Conservation (phyloP, 805 yeast genomes). For the Candida tallmaniae region DNA sequence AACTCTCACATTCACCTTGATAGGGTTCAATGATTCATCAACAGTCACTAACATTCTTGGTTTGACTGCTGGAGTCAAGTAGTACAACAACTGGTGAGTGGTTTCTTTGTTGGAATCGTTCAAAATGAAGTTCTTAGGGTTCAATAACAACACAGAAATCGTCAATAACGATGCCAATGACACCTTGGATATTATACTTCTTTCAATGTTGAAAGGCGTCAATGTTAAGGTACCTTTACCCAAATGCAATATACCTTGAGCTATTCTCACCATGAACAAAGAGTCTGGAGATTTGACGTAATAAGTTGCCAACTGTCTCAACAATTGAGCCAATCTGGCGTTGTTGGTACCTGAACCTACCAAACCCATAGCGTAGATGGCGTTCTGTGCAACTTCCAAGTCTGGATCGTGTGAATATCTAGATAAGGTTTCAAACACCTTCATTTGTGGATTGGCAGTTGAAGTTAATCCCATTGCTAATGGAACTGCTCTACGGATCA, state of each 20-base stretch:
- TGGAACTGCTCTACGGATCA: slow-evolving; percentile 91
- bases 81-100: slow-evolving; percentile 75
- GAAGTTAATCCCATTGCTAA: slow-evolving; percentile 96
- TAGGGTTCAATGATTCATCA: slow-evolving; percentile 83
- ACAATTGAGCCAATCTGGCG: slow-evolving; percentile 93
- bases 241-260: slow-evolving; percentile 91
- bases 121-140: slow-evolving; percentile 78
- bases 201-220: slow-evolving; percentile 85
- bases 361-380: slow-evolving; percentile 94
- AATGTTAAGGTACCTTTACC: slow-evolving; percentile 95
- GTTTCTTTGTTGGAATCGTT: slow-evolving; percentile 48
- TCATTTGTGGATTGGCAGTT: slow-evolving; percentile 92
- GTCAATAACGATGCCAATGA: slow-evolving; percentile 87
- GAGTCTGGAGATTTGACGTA: slow-evolving; percentile 88
- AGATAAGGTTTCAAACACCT: slow-evolving; percentile 92
- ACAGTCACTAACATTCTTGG: slow-evolving; percentile 93
- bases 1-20: slow-evolving; percentile 94
- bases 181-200: slow-evolving; percentile 81
- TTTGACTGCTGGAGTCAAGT: slow-evolving; percentile 80
- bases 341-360: slow-evolving; percentile 99
- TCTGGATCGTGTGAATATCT: slow-evolving; percentile 96
- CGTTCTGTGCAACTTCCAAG: slow-evolving; percentile 87
- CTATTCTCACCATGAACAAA: slow-evolving; percentile 85
- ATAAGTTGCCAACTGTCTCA: slow-evolving; percentile 91
- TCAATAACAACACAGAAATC: slow-evolving; percentile 75